These are phyloP conservation scores for Lachnellula arida DNA, from an alignment of 2,329 filamentous ascomycete genomes.

Conservation along the genomic window DNA sequence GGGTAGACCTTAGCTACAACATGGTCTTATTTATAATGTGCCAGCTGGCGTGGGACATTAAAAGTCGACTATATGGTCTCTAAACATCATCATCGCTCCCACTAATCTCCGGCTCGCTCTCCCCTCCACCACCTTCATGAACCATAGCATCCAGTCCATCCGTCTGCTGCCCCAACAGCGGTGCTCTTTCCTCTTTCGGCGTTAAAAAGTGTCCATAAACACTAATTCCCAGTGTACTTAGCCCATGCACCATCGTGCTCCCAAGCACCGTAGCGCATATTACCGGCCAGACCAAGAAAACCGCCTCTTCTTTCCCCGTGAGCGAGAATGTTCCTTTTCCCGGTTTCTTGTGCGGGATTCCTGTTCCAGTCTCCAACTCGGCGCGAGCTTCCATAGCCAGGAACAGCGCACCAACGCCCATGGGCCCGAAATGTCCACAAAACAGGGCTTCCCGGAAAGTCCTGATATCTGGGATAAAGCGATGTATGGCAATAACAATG, in stretches of 20 bases:
- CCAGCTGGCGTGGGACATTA: too few relatives aligned
- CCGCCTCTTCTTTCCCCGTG: slow-evolving; percentile 33
- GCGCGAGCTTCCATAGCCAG: slow-evolving; percentile 51
- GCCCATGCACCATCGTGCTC: slow-evolving; percentile 49
- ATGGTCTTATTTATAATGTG: too few relatives aligned
- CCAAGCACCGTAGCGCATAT: slow-evolving; percentile 51
- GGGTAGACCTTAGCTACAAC: too few relatives aligned
- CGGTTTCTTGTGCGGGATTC: slow-evolving; percentile 40
- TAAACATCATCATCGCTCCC: neutral
- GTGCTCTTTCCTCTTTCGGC: slow-evolving; percentile 42
- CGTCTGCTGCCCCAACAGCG: slow-evolving; percentile 44
- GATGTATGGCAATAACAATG: slow-evolving; percentile 43
- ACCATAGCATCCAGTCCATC: slow-evolving; percentile 47
- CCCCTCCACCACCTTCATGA: slow-evolving; percentile 36
- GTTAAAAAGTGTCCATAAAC: slow-evolving; percentile 43
- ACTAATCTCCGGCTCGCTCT: slow-evolving; percentile 11
- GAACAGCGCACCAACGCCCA: slow-evolving; percentile 53
- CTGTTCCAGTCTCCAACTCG: slow-evolving; percentile 45
- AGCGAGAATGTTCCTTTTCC: slow-evolving; percentile 30
- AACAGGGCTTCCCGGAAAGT: slow-evolving; percentile 50
- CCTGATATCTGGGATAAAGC: slow-evolving; percentile 43
- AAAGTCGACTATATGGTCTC: too few relatives aligned
- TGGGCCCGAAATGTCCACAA: slow-evolving; percentile 52
- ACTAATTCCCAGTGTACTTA: slow-evolving; percentile 47
- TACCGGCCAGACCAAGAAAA: slow-evolving; percentile 48